These are phyloP conservation scores for Linum trigynum DNA, from an alignment of 345 rosid species.

Conservation along the genomic window DNA sequence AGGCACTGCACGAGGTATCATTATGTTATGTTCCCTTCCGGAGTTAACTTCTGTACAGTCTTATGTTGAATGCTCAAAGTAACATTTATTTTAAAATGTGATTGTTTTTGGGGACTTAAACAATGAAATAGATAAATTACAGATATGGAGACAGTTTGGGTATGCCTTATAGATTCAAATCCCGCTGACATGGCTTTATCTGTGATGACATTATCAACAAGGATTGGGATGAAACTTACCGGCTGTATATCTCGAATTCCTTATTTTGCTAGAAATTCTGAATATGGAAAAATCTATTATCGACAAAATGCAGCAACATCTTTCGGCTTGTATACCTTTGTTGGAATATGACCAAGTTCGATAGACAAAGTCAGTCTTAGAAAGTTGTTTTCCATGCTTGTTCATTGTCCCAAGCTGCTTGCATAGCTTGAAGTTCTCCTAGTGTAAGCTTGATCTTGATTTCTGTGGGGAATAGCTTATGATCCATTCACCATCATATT, in stretches of 20 bases:
- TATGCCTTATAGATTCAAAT: neutral
- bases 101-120: neutral
- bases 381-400: too few species aligned
- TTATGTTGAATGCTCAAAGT: neutral
- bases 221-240: too few species aligned
- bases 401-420: too few species aligned
- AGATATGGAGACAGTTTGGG: neutral
- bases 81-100: neutral
- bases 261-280: neutral
- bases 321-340: too few species aligned
- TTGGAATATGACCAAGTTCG: too few species aligned
- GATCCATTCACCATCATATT: too few species aligned
- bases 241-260: too few species aligned
- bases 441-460: too few species aligned
- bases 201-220: too few species aligned
- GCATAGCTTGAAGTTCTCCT: too few species aligned
- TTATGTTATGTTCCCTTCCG: neutral
- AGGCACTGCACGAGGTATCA: constrained; percentile 89
- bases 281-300: neutral
- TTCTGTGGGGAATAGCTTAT: too few species aligned
- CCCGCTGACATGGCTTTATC: neutral
- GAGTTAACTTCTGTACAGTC: neutral
- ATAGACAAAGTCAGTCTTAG: too few species aligned
- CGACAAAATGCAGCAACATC: neutral
- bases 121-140: neutral